Base-by-base conservation (phyloP, 108 stramenopile species). In the Nitzschia sp. region DNA sequence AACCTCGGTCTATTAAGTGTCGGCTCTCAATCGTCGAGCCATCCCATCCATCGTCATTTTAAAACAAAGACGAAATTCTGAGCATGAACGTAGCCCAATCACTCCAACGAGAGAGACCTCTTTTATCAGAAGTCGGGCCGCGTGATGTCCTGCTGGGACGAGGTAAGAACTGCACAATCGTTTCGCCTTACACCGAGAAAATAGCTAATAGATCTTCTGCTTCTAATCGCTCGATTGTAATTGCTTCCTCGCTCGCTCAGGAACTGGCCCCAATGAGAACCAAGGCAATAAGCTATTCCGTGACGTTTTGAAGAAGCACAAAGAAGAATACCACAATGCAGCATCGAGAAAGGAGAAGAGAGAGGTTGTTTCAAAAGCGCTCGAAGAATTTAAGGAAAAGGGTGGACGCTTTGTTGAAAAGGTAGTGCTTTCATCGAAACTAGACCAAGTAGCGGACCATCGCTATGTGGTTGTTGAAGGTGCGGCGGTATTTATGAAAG, bases 281-380 rank as follows among this genome's bases (percentile, higher is more conserved):
- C 19, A 57, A 21, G 66, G 73, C 28, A 75, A 75, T 58, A 67
- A 62, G 27, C 26, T 23, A 0, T 75, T 68, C 33, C 73, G 66
- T 19, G 31, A 26, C 2, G 35, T 75, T 4, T 16, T 75, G 0
- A 21, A 17, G 0, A 44, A 30, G 27, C 22, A 58, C 36, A 61
- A 46, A 25, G 59, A 55, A 2, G 44, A 33, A 16, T 75, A 75
- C 34, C 58, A 54, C 34, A 23, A 11, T 19, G 58, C 66, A 16
- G 1, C 30, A 27, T 36, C 52, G 8, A 56, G 59, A 21, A 34
- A 53, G 19, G 53, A 29, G 4, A 68, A 68, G 34, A 75, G 35
- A 33, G 31, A 25, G 2, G 45, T 68, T 23, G 64, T 65, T 9
- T 3, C 28, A 9, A 50, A 48, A 21, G 64, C 64, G 9, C 46